These are phyloP conservation scores for Penicillium sp. DNA, from an alignment of 2,329 filamentous ascomycete species.

Conservation along the genomic window DNA sequence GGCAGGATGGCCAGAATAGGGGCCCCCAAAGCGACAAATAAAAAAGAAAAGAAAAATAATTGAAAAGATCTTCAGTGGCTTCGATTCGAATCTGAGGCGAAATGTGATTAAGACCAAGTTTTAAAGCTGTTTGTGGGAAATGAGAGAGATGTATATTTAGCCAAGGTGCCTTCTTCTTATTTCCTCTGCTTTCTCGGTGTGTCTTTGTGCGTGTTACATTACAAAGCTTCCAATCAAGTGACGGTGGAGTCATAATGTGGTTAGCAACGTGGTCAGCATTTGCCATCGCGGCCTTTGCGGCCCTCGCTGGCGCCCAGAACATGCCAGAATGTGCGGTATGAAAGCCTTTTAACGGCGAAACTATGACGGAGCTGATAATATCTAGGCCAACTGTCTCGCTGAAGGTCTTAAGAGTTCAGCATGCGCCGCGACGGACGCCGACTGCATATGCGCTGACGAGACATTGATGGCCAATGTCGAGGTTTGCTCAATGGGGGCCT, in stretches of 20 bases:
- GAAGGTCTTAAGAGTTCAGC: not conserved
- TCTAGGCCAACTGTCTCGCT: not conserved
- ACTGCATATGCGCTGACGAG: not conserved
- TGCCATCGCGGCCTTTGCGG: not conserved
- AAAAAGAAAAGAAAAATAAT: not conserved
- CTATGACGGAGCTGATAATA: not conserved
- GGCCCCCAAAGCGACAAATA: no score
- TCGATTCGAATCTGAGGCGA: not conserved
- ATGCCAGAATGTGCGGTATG: not conserved
- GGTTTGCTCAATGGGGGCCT: not conserved
- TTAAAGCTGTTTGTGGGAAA: not conserved
- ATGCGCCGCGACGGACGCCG: not conserved
- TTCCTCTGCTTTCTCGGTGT: not conserved
- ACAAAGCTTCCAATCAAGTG: not conserved
- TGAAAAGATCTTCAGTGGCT: not conserved
- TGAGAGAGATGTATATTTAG: not conserved
- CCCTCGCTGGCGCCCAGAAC: not conserved
- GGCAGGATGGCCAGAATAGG: not conserved
- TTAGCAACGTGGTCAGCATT: not conserved
- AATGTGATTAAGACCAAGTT: not conserved
- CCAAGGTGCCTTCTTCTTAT: not conserved
- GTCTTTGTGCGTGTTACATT: not conserved
- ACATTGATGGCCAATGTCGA: not conserved
- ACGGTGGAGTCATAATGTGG: not conserved
- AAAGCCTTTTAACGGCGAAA: not conserved